Conservation (phyloP, 352 stramenopile genomes). For the Aphanomyces stellatus region DNA sequence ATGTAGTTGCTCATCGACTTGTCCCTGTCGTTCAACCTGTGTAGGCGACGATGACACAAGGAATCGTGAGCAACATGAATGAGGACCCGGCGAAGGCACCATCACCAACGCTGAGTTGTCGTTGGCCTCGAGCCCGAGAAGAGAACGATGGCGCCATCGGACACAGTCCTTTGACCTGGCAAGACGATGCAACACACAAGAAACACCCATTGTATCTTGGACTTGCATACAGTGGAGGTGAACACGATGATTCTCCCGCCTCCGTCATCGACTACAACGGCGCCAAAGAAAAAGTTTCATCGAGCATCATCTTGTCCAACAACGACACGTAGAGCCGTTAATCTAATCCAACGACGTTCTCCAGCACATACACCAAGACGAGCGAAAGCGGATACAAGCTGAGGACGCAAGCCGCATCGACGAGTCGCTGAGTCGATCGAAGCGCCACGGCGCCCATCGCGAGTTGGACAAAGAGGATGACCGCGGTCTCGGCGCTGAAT, state of each 20-base stretch:
- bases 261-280: no score
- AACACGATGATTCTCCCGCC: no score
- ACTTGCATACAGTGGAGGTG: no score
- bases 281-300: no score
- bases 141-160: slow-evolving; percentile 96
- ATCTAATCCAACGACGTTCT: slow-evolving; percentile 88
- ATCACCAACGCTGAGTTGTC: slow-evolving; percentile 95
- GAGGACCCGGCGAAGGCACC: slow-evolving; percentile 96
- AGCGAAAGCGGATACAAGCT: slow-evolving; percentile 91
- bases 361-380: slow-evolving; percentile 86
- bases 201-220: no score
- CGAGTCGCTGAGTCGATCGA: slow-evolving; percentile 82
- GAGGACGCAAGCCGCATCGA: slow-evolving; percentile 76
- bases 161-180: slow-evolving; percentile 93
- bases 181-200: slow-evolving; percentile 96
- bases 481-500: slow-evolving; percentile 95
- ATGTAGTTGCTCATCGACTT: slow-evolving; percentile 77
- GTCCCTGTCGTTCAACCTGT: slow-evolving; percentile 85
- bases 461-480: slow-evolving; percentile 95
- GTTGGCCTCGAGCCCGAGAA: slow-evolving; percentile 92
- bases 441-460: slow-evolving; percentile 75
- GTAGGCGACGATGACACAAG: slow-evolving; percentile 91
- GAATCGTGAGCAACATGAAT: slow-evolving; percentile 99
- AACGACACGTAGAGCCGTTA: no score
- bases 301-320: no score